Evolutionary conservation across 768 basidiomycete species (phyloP).

Genomic region (Guyanaporus albipodus): DNA sequence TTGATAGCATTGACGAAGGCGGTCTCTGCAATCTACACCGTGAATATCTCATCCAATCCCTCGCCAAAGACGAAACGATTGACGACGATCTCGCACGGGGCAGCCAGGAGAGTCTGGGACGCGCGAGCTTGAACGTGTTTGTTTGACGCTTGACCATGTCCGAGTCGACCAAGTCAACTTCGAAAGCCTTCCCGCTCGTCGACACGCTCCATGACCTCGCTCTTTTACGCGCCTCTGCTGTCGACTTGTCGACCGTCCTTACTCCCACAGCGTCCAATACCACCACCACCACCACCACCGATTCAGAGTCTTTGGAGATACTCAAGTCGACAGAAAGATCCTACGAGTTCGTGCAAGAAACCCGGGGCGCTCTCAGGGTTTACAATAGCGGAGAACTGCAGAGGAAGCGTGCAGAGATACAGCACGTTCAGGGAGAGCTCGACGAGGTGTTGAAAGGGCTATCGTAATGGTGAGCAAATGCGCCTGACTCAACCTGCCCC

Average conservation of each 20-base stretch:
- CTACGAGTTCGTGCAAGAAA: conserved; percentile 54
- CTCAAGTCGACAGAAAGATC: conserved; percentile 39
- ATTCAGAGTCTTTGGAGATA: conserved; percentile 10
- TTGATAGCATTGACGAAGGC: no score
- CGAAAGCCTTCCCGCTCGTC: conserved; percentile 47
- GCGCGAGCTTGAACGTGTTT: no score
- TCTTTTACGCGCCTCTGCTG: conserved; percentile 56
- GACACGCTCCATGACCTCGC: conserved; percentile 71
- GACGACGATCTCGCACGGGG: no score
- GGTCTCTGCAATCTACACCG: no score
- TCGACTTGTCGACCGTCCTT: conserved; percentile 37
- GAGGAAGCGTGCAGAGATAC: conserved; percentile 49
- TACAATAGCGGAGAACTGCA: conserved; percentile 44
- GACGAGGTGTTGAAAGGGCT: conserved; percentile 46
- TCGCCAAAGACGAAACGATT: no score
- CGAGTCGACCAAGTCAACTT: conserved; percentile 34
- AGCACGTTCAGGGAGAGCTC: conserved; percentile 49
- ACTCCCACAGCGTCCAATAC: conserved; percentile 5
- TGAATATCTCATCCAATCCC: no score
- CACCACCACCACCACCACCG: neutral
- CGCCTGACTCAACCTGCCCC: neutral
- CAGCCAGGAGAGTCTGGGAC: no score
- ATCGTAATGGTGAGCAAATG: conserved; percentile 20
- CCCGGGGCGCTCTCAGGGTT: conserved; percentile 52
- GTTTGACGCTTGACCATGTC: conserved; percentile 20